Evolutionary conservation across 129 eudicot genomes (phyloP), one percentile per base, ranked within the genome.

Genomic region (Flaveria trinervia): DNA sequence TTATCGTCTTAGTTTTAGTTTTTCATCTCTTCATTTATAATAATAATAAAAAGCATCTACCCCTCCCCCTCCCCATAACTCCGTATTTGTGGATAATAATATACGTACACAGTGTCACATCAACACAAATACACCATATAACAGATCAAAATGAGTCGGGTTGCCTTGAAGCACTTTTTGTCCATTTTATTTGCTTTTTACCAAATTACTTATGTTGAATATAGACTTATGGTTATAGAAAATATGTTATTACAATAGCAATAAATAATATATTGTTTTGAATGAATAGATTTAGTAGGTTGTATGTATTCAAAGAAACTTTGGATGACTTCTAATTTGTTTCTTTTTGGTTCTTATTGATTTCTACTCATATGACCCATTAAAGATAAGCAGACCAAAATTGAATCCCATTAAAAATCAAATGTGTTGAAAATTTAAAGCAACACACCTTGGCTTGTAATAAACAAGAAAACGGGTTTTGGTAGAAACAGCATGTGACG

Each of bases 401-500:
- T 13, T 30, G 44, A 15, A 4, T 8, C 17, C 9, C 43, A 14
- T 64, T 64, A 33, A 30, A 28, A 64, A 30, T 5, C 15, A 28
- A 64, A 30, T 30, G 69, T 23, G 20, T 30, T 30, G 44, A 15
- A 30, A 64, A 64, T 64, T 20, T 2, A 2, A 33, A 15, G 46
- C 2, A 15, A 30, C 73, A 36, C 56, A 71, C 97, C 97, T 92
- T 75, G 97, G 97, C 70, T 92, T 92, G 88, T 92, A 89, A 71
- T 84, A 88, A 73, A 92, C 96, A 73, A 89, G 88, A 83, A 92
- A 89, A 61, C 83, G 75, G 28, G 96, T 89, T 39, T 84, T 76
- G 25, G 93, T 86, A 16, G 84, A 54, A 51, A 92, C 79, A 56
- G 97, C 97, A 78, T 92, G 97, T 71, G 96, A 92, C 57, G 97